phyloP scores from a whole-genome alignment of 768 basidiomycete species.

The Boletus eberwhitei region DNA sequence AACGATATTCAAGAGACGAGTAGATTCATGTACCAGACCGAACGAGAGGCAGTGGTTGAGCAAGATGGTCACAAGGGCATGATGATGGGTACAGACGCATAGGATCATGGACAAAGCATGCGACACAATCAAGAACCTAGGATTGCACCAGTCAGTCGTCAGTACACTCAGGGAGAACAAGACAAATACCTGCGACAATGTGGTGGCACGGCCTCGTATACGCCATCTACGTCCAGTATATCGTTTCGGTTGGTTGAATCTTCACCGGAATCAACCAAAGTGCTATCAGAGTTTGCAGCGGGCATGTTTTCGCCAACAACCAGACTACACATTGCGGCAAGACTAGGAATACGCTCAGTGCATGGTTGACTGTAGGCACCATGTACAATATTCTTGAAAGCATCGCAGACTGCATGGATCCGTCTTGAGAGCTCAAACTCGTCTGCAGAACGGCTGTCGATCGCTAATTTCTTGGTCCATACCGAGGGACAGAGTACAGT shows the following conservation, averaged over 20 bases:
- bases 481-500: conserved; percentile 38
- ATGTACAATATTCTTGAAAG: conserved; percentile 49
- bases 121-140: conserved; percentile 47
- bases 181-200: conserved; percentile 46
- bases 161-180: conserved; percentile 4
- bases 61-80: conserved; percentile 46
- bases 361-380: conserved; percentile 29
- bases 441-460: conserved; percentile 33
- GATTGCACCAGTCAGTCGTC: conserved; percentile 1
- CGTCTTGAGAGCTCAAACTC: conserved; percentile 44
- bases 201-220: conserved; percentile 54
- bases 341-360: conserved; percentile 29
- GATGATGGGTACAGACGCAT: conserved; percentile 42
- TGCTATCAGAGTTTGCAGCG: conserved; percentile 10
- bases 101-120: conserved; percentile 52
- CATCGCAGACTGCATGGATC: conserved; percentile 53
- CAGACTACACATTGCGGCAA: conserved; percentile 46
- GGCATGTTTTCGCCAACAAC: conserved; percentile 48
- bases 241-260: conserved; percentile 26
- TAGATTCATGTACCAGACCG: conserved; percentile 42
- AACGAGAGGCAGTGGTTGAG: conserved; percentile 50
- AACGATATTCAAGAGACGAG: conserved; percentile 39
- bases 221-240: conserved; percentile 29
- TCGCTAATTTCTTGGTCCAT: conserved; percentile 32
- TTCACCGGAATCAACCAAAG: conserved; percentile 18